A percentile compares a stretch with the other conserved stretches of the same genome.
phyloP scores from a whole-genome alignment of 2,329 filamentous ascomycete species.

The Decorospora gaudefroyi region DNA sequence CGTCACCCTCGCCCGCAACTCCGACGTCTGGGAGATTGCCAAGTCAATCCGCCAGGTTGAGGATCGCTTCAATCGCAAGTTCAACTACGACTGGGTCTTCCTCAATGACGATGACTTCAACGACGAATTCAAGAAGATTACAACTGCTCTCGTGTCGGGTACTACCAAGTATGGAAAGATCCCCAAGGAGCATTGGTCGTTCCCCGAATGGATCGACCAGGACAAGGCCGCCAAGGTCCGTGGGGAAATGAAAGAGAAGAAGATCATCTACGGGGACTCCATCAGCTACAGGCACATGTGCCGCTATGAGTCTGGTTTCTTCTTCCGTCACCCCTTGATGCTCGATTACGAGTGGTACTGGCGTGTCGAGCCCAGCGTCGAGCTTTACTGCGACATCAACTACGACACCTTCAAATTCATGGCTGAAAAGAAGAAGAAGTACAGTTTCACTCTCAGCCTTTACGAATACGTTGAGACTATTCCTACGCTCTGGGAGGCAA shows the following conservation, averaged over 20 bases:
- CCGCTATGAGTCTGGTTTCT: constrained; percentile 98
- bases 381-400: constrained; percentile 93
- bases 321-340: constrained; percentile 94
- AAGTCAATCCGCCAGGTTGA: constrained; percentile 95
- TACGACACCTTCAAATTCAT: constrained; percentile 98
- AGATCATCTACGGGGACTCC: constrained; percentile 98
- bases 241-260: constrained; percentile 88
- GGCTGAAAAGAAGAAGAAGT: constrained; percentile 96
- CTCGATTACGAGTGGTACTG: constrained; percentile 99
- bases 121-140: constrained; percentile 90
- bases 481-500: constrained; percentile 91
- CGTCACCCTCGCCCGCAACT: constrained; percentile 91
- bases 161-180: constrained; percentile 91
- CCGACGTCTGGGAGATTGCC: constrained; percentile 94
- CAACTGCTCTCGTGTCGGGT: constrained; percentile 85
- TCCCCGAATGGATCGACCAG: constrained; percentile 93
- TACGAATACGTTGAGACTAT: constrained; percentile 98
- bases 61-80: constrained; percentile 96
- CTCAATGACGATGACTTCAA: constrained; percentile 96
- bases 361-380: constrained; percentile 96
- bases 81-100: constrained; percentile 99
- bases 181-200: constrained; percentile 92
- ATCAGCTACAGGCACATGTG: constrained; percentile 99
- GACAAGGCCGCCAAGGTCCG: constrained; percentile 88
- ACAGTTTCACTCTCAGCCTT: constrained; percentile 92